Conservation (phyloP, 169 alveolate genomes). For the Toxoplasma gondii region DNA sequence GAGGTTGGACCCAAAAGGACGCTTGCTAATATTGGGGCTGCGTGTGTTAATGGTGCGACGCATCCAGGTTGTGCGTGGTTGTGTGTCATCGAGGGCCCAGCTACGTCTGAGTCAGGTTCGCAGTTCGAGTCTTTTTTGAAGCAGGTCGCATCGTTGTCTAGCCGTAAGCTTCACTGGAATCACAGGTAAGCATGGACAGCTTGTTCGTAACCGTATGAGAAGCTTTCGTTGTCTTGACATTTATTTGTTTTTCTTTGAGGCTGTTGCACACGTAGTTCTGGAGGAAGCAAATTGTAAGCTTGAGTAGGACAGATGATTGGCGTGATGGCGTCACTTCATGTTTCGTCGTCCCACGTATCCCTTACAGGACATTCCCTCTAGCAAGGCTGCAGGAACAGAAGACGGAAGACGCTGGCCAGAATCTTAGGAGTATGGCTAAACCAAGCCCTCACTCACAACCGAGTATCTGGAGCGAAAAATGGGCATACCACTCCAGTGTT, state of each 20-base stretch:
- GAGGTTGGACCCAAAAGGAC: slow-evolving; percentile 70
- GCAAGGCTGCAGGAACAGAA: neutral
- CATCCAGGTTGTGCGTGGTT: neutral
- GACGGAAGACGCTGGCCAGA: neutral
- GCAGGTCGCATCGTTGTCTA: neutral
- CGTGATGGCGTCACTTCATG: too few relatives aligned
- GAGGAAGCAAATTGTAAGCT: too few relatives aligned
- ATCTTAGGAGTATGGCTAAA: neutral
- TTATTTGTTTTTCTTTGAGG: too few relatives aligned
- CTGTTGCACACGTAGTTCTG: too few relatives aligned
- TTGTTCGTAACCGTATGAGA: neutral
- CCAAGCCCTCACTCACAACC: neutral
- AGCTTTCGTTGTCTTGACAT: too few relatives aligned
- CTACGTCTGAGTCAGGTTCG: neutral
- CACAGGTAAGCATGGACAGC: neutral
- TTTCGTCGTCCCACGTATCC: neutral
- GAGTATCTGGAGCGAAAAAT: neutral
- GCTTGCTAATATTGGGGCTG: slow-evolving; percentile 34
- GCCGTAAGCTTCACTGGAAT: neutral
- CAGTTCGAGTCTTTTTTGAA: neutral
- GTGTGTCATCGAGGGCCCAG: neutral
- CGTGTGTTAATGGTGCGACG: neutral
- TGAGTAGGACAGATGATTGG: too few relatives aligned
- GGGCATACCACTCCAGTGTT: neutral
- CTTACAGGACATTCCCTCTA: neutral